Evolutionary conservation across 257 asterid species (phyloP).

Genomic region (Rauvolfia tetraphylla): DNA sequence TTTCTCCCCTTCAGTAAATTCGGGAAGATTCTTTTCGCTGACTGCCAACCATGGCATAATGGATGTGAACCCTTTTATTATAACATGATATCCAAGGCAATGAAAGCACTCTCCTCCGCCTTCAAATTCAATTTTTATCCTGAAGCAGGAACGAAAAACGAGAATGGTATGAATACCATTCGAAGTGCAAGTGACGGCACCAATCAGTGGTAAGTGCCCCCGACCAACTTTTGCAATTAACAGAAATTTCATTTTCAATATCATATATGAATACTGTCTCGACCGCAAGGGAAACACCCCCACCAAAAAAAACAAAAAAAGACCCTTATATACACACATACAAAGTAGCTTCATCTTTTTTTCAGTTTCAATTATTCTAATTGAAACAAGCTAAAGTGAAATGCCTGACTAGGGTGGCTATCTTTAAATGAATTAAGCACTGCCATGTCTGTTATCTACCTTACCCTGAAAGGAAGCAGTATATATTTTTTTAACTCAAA

Average conservation of each 20-base stretch:
- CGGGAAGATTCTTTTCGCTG: constrained; percentile 64
- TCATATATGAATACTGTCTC: not conserved
- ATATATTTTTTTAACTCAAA: too few species aligned
- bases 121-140: constrained; percentile 65
- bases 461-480: too few species aligned
- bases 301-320: too few species aligned
- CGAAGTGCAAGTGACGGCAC: not conserved
- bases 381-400: too few species aligned
- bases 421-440: too few species aligned
- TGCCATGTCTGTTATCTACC: too few species aligned
- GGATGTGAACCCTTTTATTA: constrained; percentile 68
- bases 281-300: too few species aligned
- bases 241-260: not conserved
- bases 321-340: too few species aligned
- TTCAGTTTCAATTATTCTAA: too few species aligned
- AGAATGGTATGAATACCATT: constrained; percentile 4
- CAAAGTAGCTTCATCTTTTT: too few species aligned
- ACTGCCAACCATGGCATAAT: constrained; percentile 95
- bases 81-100: constrained; percentile 66
- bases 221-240: not conserved
- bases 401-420: too few species aligned
- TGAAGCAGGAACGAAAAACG: constrained; percentile 30
- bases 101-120: constrained; percentile 72
- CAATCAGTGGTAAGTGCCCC: not conserved
- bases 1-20: constrained; percentile 59